These are phyloP conservation scores for Colletotrichum sp. DNA, from an alignment of 2,329 filamentous ascomycete species.

Conservation along the genomic window DNA sequence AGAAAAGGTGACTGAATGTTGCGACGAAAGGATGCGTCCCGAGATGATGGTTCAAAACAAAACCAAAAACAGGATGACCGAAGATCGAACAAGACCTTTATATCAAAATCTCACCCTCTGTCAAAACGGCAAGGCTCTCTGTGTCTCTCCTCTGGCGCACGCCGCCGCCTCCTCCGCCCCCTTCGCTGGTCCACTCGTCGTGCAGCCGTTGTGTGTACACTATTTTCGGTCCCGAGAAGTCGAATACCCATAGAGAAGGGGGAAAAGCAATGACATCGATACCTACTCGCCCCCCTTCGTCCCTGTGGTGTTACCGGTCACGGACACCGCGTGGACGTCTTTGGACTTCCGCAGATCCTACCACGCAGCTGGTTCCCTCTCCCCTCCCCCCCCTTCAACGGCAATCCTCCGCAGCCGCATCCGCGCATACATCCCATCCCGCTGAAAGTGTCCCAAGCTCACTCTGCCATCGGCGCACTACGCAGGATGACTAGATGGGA, in stretches of 20 bases:
- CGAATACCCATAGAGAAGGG: not conserved
- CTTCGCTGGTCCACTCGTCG: not conserved
- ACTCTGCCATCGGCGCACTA: not conserved
- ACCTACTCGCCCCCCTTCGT: not conserved
- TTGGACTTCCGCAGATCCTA: slow-evolving; percentile 6
- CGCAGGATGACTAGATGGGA: not conserved
- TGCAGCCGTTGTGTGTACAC: not conserved
- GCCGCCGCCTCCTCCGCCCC: not conserved
- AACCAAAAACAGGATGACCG: not conserved
- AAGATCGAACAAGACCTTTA: slow-evolving; percentile 14
- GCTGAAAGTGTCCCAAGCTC: not conserved
- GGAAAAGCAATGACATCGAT: slow-evolving; percentile 14
- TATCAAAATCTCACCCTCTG: not conserved
- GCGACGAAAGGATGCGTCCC: slow-evolving; percentile 13
- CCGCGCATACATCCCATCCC: not conserved
- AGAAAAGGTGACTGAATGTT: not conserved
- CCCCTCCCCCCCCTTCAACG: not conserved
- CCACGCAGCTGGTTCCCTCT: not conserved
- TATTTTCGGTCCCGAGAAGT: slow-evolving; percentile 16
- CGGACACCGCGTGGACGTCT: slow-evolving; percentile 12
- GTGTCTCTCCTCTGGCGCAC: not conserved
- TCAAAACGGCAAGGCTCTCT: not conserved
- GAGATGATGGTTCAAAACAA: not conserved
- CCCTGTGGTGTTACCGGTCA: not conserved
- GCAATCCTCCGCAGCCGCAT: not conserved